Conservation (phyloP, 1,284 basidiomycete species). For the Moesziomyces sp. region DNA sequence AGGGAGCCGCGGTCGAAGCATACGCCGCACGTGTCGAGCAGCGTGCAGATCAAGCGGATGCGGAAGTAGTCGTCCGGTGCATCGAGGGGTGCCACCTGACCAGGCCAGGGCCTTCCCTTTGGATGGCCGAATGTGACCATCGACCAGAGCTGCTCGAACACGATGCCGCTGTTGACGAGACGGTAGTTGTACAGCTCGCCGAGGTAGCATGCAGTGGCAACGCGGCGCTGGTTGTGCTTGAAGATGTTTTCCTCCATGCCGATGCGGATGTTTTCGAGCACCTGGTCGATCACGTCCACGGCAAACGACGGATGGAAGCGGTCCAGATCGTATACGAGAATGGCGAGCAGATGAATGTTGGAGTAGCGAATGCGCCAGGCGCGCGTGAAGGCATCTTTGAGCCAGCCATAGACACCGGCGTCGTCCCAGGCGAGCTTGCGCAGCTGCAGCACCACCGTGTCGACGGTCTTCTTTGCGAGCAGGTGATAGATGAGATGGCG, state of each 20-base stretch:
- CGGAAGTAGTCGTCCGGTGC: constrained; percentile 97
- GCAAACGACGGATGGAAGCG: constrained; percentile 90
- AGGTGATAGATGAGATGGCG: constrained; percentile 92
- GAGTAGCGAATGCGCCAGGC: constrained; percentile 95
- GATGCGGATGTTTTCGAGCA: constrained; percentile 88
- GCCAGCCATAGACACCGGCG: constrained; percentile 69
- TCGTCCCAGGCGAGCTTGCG: constrained; percentile 97
- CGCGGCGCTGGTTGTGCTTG: constrained; percentile 90
- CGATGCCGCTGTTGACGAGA: constrained; percentile 84
- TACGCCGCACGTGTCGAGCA: constrained; percentile 96
- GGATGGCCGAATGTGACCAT: constrained; percentile 96
- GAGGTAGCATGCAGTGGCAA: constrained; percentile 90
- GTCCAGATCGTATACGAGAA: constrained; percentile 91
- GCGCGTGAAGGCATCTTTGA: constrained; percentile 87
- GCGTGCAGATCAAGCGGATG: constrained; percentile 86
- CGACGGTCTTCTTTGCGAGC: constrained; percentile 86
- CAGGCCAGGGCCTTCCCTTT: constrained; percentile 87
- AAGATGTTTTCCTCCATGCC: constrained; percentile 92
- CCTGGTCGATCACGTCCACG: constrained; percentile 88
- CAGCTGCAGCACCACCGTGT: constrained; percentile 89
- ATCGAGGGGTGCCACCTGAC: constrained; percentile 80
- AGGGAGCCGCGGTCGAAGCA: constrained; percentile 94
- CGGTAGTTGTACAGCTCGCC: constrained; percentile 98
- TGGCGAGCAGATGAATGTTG: constrained; percentile 89
- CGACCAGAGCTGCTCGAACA: constrained; percentile 95